These are phyloP conservation scores for Orychophragmus violaceus DNA, from an alignment of 345 rosid species.

Conservation along the genomic window DNA sequence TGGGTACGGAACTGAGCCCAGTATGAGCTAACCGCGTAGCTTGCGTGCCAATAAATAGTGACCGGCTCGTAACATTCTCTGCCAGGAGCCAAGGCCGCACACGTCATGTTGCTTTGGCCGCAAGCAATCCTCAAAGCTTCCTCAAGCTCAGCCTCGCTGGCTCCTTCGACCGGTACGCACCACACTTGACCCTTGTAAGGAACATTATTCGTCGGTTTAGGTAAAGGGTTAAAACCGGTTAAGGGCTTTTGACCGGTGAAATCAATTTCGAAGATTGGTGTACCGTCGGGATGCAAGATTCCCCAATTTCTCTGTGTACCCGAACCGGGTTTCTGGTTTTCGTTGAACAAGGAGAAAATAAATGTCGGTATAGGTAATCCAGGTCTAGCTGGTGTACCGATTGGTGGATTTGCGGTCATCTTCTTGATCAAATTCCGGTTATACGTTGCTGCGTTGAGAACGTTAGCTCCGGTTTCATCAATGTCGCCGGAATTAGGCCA, in stretches of 20 bases:
- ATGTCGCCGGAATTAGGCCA: slow-evolving; percentile 80
- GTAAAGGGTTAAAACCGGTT: slow-evolving; percentile 39
- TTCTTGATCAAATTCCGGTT: slow-evolving; percentile 57
- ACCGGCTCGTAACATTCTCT: slow-evolving; percentile 61
- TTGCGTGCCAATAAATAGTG: slow-evolving; percentile 49
- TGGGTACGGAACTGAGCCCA: slow-evolving; percentile 54
- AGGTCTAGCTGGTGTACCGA: slow-evolving; percentile 76
- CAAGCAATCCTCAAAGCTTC: slow-evolving; percentile 44
- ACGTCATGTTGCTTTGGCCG: slow-evolving; percentile 40
- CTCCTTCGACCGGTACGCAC: slow-evolving; percentile 56
- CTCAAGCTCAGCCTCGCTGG: slow-evolving; percentile 27
- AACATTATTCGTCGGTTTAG: slow-evolving; percentile 41
- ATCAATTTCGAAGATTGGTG: slow-evolving; percentile 47
- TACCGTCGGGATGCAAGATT: slow-evolving; percentile 43
- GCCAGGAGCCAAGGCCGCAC: slow-evolving; percentile 52
- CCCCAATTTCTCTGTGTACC: slow-evolving; percentile 85
- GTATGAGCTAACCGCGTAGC: slow-evolving; percentile 67
- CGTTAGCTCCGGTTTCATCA: slow-evolving; percentile 61
- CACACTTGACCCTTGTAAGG: slow-evolving; percentile 60
- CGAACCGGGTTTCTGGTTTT: slow-evolving; percentile 60
- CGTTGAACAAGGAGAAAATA: slow-evolving; percentile 56
- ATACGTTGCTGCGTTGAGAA: slow-evolving; percentile 65
- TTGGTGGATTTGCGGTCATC: slow-evolving; percentile 38
- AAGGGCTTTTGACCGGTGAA: slow-evolving; percentile 39
- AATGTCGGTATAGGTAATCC: slow-evolving; percentile 53